Evolutionary conservation across 1,284 basidiomycete species (phyloP).

Genomic region (Sporisorium graminicola): DNA sequence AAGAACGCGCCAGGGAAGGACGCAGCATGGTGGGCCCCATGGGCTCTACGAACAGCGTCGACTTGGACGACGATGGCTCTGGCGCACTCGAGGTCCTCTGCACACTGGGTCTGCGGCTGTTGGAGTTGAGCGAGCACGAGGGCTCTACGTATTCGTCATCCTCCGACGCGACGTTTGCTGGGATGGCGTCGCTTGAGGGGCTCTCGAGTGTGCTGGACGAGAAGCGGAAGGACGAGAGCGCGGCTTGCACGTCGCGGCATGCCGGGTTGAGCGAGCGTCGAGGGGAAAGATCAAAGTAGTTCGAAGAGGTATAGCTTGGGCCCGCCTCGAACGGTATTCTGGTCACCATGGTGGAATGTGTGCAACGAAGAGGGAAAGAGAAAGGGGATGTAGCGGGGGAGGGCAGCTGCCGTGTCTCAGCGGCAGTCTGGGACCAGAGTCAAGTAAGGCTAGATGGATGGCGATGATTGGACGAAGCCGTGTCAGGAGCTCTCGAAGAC

Average conservation of each 20-base stretch:
- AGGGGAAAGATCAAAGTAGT: conserved; percentile 20
- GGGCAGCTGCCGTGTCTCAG: background rate
- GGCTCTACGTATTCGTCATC: conserved; percentile 39
- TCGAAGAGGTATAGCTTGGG: conserved; percentile 12
- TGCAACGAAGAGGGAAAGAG: background rate
- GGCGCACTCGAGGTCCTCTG: conserved; percentile 46
- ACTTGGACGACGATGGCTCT: conserved; percentile 28
- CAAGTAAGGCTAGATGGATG: background rate
- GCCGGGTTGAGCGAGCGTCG: conserved; percentile 29
- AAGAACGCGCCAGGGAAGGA: conserved; percentile 36
- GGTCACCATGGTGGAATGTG: conserved; percentile 14
- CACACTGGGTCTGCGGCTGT: conserved; percentile 43
- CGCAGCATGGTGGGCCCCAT: conserved; percentile 11
- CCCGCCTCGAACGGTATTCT: conserved; percentile 27
- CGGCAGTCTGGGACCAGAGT: background rate
- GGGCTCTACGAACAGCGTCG: conserved; percentile 31
- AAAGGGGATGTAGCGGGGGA: background rate
- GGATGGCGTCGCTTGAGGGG: conserved; percentile 1
- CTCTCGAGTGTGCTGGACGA: conserved; percentile 26
- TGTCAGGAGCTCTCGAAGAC: background rate
- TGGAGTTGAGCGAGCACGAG: conserved; percentile 10
- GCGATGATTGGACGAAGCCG: background rate
- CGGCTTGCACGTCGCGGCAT: conserved; percentile 31
- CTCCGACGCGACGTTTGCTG: conserved; percentile 1
- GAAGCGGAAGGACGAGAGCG: conserved; percentile 41